Evolutionary conservation across 345 rosid genomes (phyloP).

Genomic region (Ricinus communis): DNA sequence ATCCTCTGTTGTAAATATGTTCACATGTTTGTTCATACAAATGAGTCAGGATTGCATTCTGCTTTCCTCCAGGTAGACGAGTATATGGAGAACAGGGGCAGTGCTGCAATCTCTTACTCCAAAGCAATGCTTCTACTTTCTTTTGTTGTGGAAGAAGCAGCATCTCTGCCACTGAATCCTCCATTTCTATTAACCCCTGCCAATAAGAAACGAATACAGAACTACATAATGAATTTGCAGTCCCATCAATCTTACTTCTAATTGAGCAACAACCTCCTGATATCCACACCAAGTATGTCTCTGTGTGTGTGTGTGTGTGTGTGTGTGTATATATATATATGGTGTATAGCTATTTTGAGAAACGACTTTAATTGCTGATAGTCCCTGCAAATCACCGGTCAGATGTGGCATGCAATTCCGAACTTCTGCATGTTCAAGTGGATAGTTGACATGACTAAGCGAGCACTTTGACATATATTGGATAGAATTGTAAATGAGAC

Average conservation of each 20-base stretch:
- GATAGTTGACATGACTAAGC: slow-evolving; percentile 6
- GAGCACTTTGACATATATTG: neutral
- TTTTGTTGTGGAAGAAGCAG: slow-evolving; percentile 61
- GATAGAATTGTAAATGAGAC: neutral
- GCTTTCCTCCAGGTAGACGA: slow-evolving; percentile 55
- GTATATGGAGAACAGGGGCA: slow-evolving; percentile 50
- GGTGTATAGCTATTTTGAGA: slow-evolving; percentile 22
- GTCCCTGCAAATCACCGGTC: slow-evolving; percentile 15
- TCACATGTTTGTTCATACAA: neutral
- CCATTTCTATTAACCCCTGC: slow-evolving; percentile 51
- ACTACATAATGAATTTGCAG: slow-evolving; percentile 56
- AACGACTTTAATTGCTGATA: neutral
- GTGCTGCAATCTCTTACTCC: slow-evolving; percentile 55
- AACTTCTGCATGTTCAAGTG: slow-evolving; percentile 16
- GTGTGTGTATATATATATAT: no score
- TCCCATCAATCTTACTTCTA: slow-evolving; percentile 45
- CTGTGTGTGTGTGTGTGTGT: no score
- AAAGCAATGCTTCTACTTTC: slow-evolving; percentile 65
- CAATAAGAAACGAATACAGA: slow-evolving; percentile 49
- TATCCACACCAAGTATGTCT: slow-evolving; percentile 9
- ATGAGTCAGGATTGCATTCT: neutral
- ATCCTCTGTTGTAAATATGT: neutral
- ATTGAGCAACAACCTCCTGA: slow-evolving; percentile 18
- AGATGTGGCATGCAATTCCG: slow-evolving; percentile 16
- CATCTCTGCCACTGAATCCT: slow-evolving; percentile 54